Base-by-base conservation (phyloP, 163 green algal genomes). In the Coccomyxa subellipsoidea region DNA sequence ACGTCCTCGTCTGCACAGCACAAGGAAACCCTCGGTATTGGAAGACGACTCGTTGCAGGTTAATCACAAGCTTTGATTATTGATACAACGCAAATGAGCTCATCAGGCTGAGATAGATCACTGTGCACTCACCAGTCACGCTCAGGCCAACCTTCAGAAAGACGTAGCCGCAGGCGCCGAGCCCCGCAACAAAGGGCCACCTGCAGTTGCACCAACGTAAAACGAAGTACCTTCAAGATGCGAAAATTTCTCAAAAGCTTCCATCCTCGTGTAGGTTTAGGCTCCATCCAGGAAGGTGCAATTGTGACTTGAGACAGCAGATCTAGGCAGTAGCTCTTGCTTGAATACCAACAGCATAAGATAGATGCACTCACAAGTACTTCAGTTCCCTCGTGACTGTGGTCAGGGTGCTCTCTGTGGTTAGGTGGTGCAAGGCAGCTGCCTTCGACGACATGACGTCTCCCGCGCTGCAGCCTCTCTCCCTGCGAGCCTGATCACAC, bases 1-100 rank as follows among this genome's bases (percentile, higher is more conserved):
- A 80, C n/a, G 8, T 80, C 40, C 76, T 80, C 76, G 38, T 80
- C 76, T 80, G 76, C 75, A 79, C 38, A 34, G 36, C 36, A 59
- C 37, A 79, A 1, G 29, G 15, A 54, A 27, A 78, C 34, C 71
- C 71, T 47, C 32, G 40, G 71, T 36, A 39, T 34, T 36, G 34
- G 15, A 38, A 32, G 18, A 12, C 9, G 71, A 36, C 6, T 77
- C 31, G 35, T 38, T 39, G 25, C 25, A 54, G 9, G 7, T 34
- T 75, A 8, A 31, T n/a, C 71, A 47, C 8, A 77, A 32, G 71
- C 6, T 34, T 53, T 77, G 71, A 25, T 40, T 77, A 21, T 6
- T 9, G 18, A 15, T 8, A 36, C 37, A 36, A 69, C 21, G 27
- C 29, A 73, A 27, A 73, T 34, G 32, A 73, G 6, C 27, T 73